Conservation (phyloP, 2,329 filamentous ascomycete species). For the Talaromyces atroroseus region DNA sequence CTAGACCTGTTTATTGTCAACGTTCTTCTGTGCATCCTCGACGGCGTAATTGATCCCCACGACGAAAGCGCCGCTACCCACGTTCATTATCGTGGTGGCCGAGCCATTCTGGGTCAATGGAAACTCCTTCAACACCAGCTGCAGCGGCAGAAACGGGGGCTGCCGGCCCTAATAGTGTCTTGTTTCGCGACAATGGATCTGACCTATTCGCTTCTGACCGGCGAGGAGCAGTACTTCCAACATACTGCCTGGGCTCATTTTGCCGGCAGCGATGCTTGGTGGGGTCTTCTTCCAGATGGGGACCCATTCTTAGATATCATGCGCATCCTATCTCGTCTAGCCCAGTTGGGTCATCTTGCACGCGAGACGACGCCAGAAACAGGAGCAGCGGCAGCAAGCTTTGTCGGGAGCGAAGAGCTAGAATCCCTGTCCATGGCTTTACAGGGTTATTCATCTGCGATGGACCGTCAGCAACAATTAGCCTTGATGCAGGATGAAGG, state of each 20-base stretch:
- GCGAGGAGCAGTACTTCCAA: constrained; percentile 34
- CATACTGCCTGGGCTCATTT: constrained; percentile 36
- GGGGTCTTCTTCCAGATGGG: constrained; percentile 25
- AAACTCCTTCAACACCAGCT: constrained; percentile 12
- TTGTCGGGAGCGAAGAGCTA: not conserved
- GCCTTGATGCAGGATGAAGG: not conserved
- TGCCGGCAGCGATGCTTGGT: constrained; percentile 39
- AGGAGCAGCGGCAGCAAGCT: not conserved
- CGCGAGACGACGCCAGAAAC: not conserved
- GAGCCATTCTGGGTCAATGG: constrained; percentile 31
- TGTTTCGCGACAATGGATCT: constrained; percentile 43
- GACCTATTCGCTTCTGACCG: constrained; percentile 38
- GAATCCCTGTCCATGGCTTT: constrained; percentile 7
- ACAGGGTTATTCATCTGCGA: not conserved
- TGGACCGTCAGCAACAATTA: not conserved
- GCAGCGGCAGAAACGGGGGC: constrained; percentile 14
- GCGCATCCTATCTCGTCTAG: constrained; percentile 14
- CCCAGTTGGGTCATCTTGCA: constrained; percentile 10
- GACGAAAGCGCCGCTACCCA: constrained; percentile 29
- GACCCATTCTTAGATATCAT: constrained; percentile 16
- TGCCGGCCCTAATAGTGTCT: constrained; percentile 33
- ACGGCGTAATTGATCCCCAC: constrained; percentile 35
- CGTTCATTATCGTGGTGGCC: constrained; percentile 33
- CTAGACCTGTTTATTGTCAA: constrained; percentile 39
- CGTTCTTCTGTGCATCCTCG: constrained; percentile 40